Base-by-base conservation (phyloP, 768 basidiomycete genomes). In the Russula griseocarnosa region DNA sequence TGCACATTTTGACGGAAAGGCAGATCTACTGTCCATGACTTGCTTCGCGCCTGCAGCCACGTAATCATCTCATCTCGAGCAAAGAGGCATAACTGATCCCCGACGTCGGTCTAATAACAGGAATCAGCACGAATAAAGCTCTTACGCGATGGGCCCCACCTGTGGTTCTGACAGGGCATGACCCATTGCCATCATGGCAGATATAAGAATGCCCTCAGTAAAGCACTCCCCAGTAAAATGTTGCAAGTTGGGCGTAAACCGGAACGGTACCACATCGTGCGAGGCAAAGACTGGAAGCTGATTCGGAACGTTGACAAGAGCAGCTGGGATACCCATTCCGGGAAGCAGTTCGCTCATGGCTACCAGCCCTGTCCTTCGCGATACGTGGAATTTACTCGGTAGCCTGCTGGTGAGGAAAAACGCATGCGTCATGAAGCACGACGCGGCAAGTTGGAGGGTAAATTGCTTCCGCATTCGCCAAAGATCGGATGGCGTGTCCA, bases 401-500 rank as follows among this genome's bases (percentile, higher is more conserved):
- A 84, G 81, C 51, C 96, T 86, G 71, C 89, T 90, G 30, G 88
- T 88, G 36, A 98, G 80, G 68, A 84, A 89, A 69, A 97, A 83
- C 32, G 90, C 79, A 72, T 89, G 96, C 18, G 94, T 94, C 84
- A 96, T 87, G 81, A 98, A 98, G 70, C 91, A 88, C 49, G 84
- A 85, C 1, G 90, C 83, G 7, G 97, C 93, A 42, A 94, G 79
- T 72, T 98, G 95, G 46, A 89, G 74, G 10, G 95, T 88, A 74
- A 98, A 97, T 75, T 98, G 95, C 77, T 97, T 98, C 64, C 97
- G 86, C 86, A 98, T 94, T 64, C 91, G 83, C 96, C 96, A 99
- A 3, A 98, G 81, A 69, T 94, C 92, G 61, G 84, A 83, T 5
- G 95, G 86, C 2, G 82, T 83, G 52, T 81, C 77, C 92, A 98